Conservation (phyloP, 768 basidiomycete species). For the Suillus weaverae region DNA sequence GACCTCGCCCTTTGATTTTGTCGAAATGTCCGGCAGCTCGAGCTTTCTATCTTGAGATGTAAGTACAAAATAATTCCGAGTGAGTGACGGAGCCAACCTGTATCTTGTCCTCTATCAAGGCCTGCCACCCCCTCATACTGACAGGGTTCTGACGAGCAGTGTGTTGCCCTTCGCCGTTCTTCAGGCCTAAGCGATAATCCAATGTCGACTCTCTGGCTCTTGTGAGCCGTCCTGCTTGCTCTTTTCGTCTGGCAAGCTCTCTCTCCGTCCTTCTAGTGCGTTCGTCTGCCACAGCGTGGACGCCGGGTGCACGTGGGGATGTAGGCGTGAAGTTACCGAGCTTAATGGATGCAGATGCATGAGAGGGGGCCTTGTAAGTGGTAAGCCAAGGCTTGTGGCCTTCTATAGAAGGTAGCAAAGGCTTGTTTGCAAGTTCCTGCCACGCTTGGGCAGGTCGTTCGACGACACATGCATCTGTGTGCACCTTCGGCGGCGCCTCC, state of each 20-base stretch:
- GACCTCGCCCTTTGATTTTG: conserved; percentile 66
- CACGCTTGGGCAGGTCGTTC: conserved; percentile 8
- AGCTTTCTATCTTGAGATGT: conserved; percentile 48
- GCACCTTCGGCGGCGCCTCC: conserved; percentile 43
- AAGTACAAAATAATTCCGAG: background rate
- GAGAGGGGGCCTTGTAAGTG: conserved; percentile 60
- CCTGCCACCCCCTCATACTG: conserved; percentile 71
- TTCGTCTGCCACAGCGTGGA: conserved; percentile 34
- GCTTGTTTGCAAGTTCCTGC: conserved; percentile 37
- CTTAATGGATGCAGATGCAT: conserved; percentile 52
- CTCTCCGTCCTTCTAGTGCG: conserved; percentile 43
- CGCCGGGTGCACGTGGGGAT: conserved; percentile 16
- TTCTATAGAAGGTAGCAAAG: conserved; percentile 53
- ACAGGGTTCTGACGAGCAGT: conserved; percentile 51
- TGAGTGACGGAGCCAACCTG: conserved; percentile 48
- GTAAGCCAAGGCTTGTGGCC: conserved; percentile 72
- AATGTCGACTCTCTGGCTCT: conserved; percentile 70
- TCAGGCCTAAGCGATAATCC: conserved; percentile 70
- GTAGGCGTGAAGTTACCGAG: conserved; percentile 44
- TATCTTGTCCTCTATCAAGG: conserved; percentile 75
- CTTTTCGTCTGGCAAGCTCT: conserved; percentile 51
- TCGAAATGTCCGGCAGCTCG: conserved; percentile 67
- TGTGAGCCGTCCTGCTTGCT: conserved; percentile 55
- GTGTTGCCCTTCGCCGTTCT: background rate
- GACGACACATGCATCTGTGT: conserved; percentile 13